These are phyloP conservation scores for Lomentospora prolificans DNA, from an alignment of 2,329 filamentous ascomycete genomes.

Conservation along the genomic window DNA sequence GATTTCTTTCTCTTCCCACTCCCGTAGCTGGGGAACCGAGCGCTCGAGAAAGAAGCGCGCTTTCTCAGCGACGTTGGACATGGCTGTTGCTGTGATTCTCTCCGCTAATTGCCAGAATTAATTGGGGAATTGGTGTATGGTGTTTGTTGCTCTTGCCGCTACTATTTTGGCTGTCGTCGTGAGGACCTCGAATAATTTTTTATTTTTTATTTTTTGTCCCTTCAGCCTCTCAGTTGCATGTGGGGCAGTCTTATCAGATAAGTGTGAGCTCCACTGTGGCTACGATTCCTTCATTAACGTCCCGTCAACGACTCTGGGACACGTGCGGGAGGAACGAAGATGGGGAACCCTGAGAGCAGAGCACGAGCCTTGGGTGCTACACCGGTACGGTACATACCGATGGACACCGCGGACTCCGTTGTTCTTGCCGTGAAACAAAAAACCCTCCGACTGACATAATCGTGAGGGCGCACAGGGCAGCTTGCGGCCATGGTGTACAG, in stretches of 20 bases:
- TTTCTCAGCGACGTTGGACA: slow-evolving; percentile 84
- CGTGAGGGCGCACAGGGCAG: no score
- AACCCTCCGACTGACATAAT: no score
- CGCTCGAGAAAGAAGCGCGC: slow-evolving; percentile 92
- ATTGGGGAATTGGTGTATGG: no score
- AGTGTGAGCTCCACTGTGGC: no score
- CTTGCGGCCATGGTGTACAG: not conserved
- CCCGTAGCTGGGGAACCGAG: slow-evolving; percentile 81
- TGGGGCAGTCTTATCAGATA: slow-evolving; percentile 2
- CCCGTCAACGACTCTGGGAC: no score
- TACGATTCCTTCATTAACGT: no score
- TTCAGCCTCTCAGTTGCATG: slow-evolving; percentile 8
- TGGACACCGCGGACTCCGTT: not conserved
- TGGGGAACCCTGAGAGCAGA: no score
- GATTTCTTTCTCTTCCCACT: slow-evolving; percentile 85
- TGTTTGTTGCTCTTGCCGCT: not conserved
- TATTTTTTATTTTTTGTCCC: slow-evolving; percentile 8
- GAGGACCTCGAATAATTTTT: not conserved
- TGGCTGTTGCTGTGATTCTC: slow-evolving; percentile 26
- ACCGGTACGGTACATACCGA: not conserved
- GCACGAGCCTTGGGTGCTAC: no score
- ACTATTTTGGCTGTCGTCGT: slow-evolving; percentile 6
- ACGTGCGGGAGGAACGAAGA: no score
- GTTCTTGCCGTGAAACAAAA: not conserved
- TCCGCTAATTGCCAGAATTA: no score